A percentile compares a stretch with the other conserved stretches of the same genome.
Conservation (phyloP, 257 asterid species). For the Ajuga chamaepitys region DNA sequence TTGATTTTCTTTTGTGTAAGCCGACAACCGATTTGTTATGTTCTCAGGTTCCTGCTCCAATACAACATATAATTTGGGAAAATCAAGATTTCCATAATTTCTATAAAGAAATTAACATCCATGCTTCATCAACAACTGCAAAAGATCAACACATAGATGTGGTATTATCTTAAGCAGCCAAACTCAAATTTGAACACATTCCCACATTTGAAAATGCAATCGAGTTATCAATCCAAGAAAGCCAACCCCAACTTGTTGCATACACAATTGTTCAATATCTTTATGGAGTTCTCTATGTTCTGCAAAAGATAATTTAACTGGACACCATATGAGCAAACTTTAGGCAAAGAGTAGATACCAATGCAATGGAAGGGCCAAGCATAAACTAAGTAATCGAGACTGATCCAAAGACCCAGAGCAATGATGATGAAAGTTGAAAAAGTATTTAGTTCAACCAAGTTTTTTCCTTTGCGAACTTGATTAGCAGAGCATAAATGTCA, state of each 20-base stretch:
- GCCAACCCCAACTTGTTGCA: constrained; percentile 96
- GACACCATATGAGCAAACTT: constrained; percentile 11
- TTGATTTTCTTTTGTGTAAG: constrained; percentile 61
- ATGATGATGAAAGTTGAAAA: constrained; percentile 1
- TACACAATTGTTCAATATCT: constrained; percentile 91
- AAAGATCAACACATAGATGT: constrained; percentile 1
- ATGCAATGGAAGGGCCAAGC: background rate
- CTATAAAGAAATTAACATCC: background rate
- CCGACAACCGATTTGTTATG: constrained; percentile 58
- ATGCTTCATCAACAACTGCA: background rate
- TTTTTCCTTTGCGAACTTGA: background rate
- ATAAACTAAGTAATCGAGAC: background rate
- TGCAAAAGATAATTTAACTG: constrained; percentile 26
- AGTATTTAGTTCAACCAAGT: background rate
- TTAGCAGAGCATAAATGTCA: no score
- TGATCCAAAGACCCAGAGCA: background rate
- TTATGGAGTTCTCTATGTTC: constrained; percentile 87
- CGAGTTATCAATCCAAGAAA: constrained; percentile 86
- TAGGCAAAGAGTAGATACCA: background rate
- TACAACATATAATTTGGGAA: constrained; percentile 58
- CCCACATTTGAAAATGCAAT: constrained; percentile 80
- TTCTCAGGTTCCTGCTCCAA: constrained; percentile 89
- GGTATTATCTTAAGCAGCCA: background rate
- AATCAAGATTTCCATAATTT: constrained; percentile 17
- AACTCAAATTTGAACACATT: background rate